Evolutionary conservation across 73 alveolate genomes (phyloP).

Genomic region (Paramecium primaurelia): DNA sequence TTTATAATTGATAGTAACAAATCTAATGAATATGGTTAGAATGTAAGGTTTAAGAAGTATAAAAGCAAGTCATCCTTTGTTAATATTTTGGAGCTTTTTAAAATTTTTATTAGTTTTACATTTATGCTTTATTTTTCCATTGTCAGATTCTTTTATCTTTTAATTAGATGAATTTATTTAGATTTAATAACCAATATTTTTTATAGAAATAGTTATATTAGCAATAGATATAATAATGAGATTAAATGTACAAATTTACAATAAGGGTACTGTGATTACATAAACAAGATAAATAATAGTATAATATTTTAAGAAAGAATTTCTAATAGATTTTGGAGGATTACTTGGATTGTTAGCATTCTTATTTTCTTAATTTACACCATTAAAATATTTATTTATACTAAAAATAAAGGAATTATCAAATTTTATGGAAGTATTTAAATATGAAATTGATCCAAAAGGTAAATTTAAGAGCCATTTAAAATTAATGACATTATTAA

Average conservation of each 20-base stretch:
- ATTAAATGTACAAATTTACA: background rate
- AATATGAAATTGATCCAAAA: constrained; percentile 6
- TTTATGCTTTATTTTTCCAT: background rate
- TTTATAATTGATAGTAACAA: background rate
- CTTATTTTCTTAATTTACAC: background rate
- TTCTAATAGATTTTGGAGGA: background rate
- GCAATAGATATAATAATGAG: background rate
- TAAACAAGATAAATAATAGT: background rate
- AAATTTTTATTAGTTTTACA: constrained; percentile 16
- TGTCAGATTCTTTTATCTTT: background rate
- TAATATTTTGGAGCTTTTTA: background rate
- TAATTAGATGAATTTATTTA: background rate
- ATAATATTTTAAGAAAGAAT: background rate
- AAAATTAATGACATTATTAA: background rate
- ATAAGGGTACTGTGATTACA: background rate
- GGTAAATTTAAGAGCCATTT: background rate
- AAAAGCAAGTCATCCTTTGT: background rate
- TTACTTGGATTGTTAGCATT: background rate
- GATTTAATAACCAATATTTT: background rate
- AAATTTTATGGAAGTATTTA: background rate
- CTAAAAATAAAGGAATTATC: background rate
- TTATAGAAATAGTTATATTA: background rate
- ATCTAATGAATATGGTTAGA: background rate
- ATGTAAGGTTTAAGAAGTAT: background rate
- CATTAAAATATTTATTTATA: background rate